Base-by-base conservation (phyloP, 2,329 filamentous ascomycete genomes). In the Botryotinia calthae region DNA sequence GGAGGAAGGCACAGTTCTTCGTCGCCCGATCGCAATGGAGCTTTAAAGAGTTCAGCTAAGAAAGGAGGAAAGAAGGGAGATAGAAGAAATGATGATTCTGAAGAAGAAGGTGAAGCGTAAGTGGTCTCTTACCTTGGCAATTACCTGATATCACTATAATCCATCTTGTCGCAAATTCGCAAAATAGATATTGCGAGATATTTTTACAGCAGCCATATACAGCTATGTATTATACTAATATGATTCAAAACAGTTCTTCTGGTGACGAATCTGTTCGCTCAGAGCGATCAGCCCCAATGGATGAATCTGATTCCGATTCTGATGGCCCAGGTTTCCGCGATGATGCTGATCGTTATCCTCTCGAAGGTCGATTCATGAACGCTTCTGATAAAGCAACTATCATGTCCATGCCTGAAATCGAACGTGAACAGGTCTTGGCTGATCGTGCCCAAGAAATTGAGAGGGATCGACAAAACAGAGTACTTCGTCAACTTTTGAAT, bases 361-460 rank as follows among this genome's bases (percentile, higher is more conserved):
- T 97, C 75, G 96, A 99, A 76, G 95, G 95, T 78, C 90, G 96
- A 79, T 96, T 93, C 81, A 87, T 89, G 78, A 92, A 89, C 76
- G 86, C 89, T 62, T 86, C 89, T 56, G 93, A 96, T 80, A 95
- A 93, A 82, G 87, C 87, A 12, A 86, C 92, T 69, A 96, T 99
- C 75, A 90, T 96, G 87, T 88, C 86, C 72, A 90, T 98, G 87
- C 91, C 94, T 44, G 95, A 98, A 84, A 91, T 98, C 69, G 91
- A 97, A 80, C 92, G 95, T 75, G 96, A 99, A 82, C 90, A 94
- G 80, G 91, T 97, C 62, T 88, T 99, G 10, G 95, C 94, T 31
- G 93, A 97, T 77, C 93, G 96, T 76, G 91, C 92, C 51, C 90
- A 93, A 78, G 90, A 96, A 81, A 91, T 95, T 73, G 93, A 96